Evolutionary conservation across 2,329 filamentous ascomycete genomes (phyloP).

Genomic region (Penicillium capsulatum): DNA sequence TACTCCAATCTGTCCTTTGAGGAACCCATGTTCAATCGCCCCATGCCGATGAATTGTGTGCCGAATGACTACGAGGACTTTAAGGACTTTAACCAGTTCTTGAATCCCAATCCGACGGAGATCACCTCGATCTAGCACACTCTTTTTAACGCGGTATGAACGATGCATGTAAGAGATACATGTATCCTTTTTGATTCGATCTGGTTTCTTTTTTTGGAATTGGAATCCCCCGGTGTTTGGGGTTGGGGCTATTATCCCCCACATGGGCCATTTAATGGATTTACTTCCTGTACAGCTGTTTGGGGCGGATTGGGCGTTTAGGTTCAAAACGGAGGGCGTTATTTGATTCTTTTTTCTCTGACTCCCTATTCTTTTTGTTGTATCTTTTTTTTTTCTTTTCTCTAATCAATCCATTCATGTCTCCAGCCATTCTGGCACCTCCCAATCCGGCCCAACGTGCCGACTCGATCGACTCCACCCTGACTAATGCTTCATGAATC

Average conservation of each 20-base stretch:
- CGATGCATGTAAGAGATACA: constrained; percentile 34
- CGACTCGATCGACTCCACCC: constrained; percentile 9
- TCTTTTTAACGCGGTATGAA: constrained; percentile 28
- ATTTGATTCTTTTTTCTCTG: constrained; percentile 8
- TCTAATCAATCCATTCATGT: not conserved
- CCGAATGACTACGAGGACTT: constrained; percentile 38
- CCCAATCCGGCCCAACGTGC: constrained; percentile 15
- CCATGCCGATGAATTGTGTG: constrained; percentile 35
- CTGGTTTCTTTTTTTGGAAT: not conserved
- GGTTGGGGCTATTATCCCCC: constrained; percentile 15
- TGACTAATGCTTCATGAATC: constrained; percentile 13
- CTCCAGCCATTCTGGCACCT: constrained; percentile 2
- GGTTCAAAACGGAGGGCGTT: constrained; percentile 19
- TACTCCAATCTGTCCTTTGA: constrained; percentile 33
- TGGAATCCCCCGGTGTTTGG: not conserved
- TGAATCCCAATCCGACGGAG: constrained; percentile 38
- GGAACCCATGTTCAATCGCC: constrained; percentile 36
- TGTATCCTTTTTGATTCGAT: constrained; percentile 17
- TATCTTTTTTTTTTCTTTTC: not conserved
- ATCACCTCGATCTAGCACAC: constrained; percentile 33
- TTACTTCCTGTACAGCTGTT: constrained; percentile 23
- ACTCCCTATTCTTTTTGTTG: constrained; percentile 1
- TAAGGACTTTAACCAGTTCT: constrained; percentile 40
- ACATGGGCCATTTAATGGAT: constrained; percentile 13
- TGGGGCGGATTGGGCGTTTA: constrained; percentile 15